A percentile compares a stretch with the other conserved stretches of the same genome.
These are phyloP conservation scores for Diaporthe sp. DNA, from an alignment of 2,329 filamentous ascomycete species.

Conservation along the genomic window DNA sequence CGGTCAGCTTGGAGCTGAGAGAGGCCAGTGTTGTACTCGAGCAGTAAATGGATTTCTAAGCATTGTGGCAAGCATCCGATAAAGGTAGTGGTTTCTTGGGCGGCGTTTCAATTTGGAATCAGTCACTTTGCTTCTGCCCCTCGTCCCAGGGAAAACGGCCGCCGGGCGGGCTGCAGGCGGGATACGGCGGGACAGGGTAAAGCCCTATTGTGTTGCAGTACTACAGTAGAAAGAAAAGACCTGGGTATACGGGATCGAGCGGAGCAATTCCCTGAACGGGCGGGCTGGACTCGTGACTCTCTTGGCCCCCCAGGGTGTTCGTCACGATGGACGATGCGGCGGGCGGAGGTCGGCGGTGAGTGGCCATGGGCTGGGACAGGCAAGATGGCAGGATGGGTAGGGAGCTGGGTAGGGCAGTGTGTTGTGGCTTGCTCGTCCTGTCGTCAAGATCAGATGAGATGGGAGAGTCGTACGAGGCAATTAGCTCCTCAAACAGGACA, in stretches of 20 bases:
- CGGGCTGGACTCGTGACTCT: slow-evolving; percentile 17
- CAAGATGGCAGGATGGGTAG: neutral
- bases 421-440: neutral
- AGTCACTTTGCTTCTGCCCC: neutral
- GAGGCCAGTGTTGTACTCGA: neutral
- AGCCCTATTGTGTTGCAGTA: neutral
- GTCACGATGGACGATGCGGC: slow-evolving; percentile 6
- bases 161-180: slow-evolving; percentile 7
- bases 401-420: neutral
- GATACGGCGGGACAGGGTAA: neutral
- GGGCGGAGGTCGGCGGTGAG: slow-evolving; percentile 30
- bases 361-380: neutral
- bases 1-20: neutral
- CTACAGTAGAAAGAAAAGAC: neutral
- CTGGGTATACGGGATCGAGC: neutral
- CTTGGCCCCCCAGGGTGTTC: slow-evolving; percentile 9
- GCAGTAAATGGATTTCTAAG: slow-evolving; percentile 26
- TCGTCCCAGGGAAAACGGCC: neutral
- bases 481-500: slow-evolving; percentile 22
- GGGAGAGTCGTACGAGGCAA: slow-evolving; percentile 25
- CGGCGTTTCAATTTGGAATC: slow-evolving; percentile 20
- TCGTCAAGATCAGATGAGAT: slow-evolving; percentile 26
- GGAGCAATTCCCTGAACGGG: slow-evolving; percentile 20
- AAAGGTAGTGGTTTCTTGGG: neutral
- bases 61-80: neutral